A percentile compares a stretch with the other conserved stretches of the same genome.
phyloP scores from a whole-genome alignment of 148 eudicot species.

The Gaultheria prostrata region DNA sequence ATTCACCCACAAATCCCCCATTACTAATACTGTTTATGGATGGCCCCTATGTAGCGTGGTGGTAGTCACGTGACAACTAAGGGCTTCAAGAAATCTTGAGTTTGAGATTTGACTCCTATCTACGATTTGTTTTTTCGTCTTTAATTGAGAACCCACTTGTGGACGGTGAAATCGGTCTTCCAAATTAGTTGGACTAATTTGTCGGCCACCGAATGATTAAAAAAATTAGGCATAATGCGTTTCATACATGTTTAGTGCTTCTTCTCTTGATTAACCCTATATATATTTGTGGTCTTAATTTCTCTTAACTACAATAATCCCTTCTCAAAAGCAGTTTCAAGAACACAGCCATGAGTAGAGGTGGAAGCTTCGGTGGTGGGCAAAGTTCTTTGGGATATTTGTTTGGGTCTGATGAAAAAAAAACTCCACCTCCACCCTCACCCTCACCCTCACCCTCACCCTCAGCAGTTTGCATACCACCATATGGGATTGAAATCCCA shows the following conservation, averaged over 20 bases:
- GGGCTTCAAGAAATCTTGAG: background rate
- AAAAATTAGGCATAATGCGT: too few species aligned
- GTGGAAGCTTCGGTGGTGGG: constrained; percentile 74
- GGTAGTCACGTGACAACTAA: background rate
- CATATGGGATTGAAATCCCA: constrained; percentile 1
- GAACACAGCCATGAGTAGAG: constrained; percentile 53
- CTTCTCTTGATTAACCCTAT: background rate
- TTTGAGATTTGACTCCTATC: background rate
- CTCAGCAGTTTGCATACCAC: background rate
- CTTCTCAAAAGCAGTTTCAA: background rate
- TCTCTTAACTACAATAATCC: background rate
- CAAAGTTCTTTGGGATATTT: constrained; percentile 76
- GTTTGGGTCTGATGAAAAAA: constrained; percentile 48
- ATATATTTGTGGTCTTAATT: constrained; percentile 11
- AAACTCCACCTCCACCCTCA: constrained; percentile 35
- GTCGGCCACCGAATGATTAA: background rate
- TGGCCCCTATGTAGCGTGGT: background rate
- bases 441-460: constrained; percentile 38
- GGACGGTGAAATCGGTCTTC: background rate
- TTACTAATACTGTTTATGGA: background rate
- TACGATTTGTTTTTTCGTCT: too few species aligned
- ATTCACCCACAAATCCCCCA: too few species aligned
- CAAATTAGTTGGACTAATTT: background rate
- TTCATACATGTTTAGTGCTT: background rate
- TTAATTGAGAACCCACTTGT: background rate